Conservation (phyloP, 805 yeast species). For the Brettanomyces naardenensis region DNA sequence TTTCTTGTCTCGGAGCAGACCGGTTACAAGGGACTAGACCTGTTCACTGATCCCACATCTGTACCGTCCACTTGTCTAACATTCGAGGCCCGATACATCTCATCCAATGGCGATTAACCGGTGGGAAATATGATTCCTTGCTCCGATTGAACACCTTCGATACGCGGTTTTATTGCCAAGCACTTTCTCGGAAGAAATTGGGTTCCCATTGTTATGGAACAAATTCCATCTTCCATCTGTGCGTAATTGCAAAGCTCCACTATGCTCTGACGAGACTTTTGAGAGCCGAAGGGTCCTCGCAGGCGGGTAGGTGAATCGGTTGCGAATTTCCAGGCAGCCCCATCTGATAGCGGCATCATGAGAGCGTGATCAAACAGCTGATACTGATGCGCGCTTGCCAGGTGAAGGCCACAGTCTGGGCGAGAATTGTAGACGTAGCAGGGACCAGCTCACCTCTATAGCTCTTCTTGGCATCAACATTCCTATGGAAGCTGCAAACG, state of each 20-base stretch:
- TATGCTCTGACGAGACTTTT: not conserved
- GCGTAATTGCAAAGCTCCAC: constrained; percentile 14
- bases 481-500: not conserved
- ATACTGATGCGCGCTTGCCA: not conserved
- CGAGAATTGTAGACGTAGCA: not conserved
- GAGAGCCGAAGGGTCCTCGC: not conserved
- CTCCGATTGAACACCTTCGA: too few relatives aligned
- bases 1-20: too few relatives aligned
- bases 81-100: too few relatives aligned
- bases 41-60: too few relatives aligned
- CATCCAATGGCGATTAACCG: too few relatives aligned
- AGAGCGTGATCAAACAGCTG: not conserved
- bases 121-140: too few relatives aligned
- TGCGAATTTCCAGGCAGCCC: constrained; percentile 6
- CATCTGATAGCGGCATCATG: constrained; percentile 1
- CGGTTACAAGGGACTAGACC: too few relatives aligned
- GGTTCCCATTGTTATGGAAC: constrained; percentile 3
- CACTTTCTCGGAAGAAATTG: constrained; percentile 5
- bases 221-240: constrained; percentile 8
- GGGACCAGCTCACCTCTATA: too few relatives aligned
- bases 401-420: not conserved
- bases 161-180: too few relatives aligned
- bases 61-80: too few relatives aligned
- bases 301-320: not conserved
- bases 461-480: not conserved